phyloP scores from a whole-genome alignment of 306 rosid species.

The Aeschynomene evenia region DNA sequence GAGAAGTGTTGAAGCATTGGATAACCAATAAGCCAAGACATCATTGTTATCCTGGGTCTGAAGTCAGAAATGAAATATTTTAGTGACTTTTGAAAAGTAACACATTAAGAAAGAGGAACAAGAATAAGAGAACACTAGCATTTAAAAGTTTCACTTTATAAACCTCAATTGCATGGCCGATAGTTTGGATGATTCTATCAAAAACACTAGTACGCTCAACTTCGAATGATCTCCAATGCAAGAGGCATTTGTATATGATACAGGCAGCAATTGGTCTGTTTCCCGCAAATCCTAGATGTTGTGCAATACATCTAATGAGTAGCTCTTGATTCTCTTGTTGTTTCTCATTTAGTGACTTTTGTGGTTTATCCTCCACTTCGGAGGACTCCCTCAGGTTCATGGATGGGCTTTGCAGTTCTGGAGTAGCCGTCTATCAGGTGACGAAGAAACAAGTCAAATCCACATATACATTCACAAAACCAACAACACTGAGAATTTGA shows the following conservation, averaged over 20 bases:
- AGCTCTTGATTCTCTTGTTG: conserved; percentile 59
- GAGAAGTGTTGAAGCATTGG: conserved; percentile 59
- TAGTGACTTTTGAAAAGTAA: conserved; percentile 29
- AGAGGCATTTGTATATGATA: conserved; percentile 55
- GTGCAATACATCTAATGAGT: conserved; percentile 53
- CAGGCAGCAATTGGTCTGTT: conserved; percentile 59
- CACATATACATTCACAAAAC: conserved; percentile 14
- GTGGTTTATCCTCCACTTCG: conserved; percentile 50
- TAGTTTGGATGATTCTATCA: conserved; percentile 54
- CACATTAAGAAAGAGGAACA: background rate
- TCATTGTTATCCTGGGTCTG: conserved; percentile 64
- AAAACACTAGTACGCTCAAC: conserved; percentile 57
- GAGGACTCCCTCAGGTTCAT: conserved; percentile 57
- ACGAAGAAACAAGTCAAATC: conserved; percentile 35
- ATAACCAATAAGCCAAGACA: conserved; percentile 58
- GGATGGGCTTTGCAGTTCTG: conserved; percentile 63
- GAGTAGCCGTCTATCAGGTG: conserved; percentile 37
- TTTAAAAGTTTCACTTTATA: conserved; percentile 28
- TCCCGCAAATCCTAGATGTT: conserved; percentile 53
- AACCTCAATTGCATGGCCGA: conserved; percentile 58
- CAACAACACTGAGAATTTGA: conserved; percentile 20
- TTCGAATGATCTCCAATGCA: conserved; percentile 63
- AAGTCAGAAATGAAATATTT: conserved; percentile 34
- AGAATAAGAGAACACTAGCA: conserved; percentile 24
- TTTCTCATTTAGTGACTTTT: conserved; percentile 53